phyloP scores from a whole-genome alignment of 2,329 filamentous ascomycete species.

The Scytalidium sp. region DNA sequence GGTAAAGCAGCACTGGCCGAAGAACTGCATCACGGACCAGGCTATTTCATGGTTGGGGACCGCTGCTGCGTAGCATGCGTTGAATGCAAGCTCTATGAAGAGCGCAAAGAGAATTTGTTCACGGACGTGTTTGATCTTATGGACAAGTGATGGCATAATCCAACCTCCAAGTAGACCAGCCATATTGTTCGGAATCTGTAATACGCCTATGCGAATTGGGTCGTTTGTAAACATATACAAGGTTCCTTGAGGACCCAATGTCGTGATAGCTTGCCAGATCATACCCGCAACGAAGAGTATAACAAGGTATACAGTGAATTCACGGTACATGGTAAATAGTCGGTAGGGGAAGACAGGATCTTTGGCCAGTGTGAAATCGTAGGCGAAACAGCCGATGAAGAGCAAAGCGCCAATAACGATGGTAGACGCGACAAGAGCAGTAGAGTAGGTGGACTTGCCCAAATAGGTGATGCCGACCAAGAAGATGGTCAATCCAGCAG shows the following conservation, averaged over 20 bases:
- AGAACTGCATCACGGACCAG: constrained; percentile 28
- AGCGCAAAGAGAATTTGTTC: constrained; percentile 28
- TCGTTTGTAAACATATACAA: constrained; percentile 30
- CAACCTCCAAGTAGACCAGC: constrained; percentile 24
- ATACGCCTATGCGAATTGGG: constrained; percentile 25
- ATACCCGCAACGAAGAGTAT: constrained; percentile 30
- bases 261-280: constrained; percentile 25
- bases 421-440: constrained; percentile 29
- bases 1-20: constrained; percentile 30
- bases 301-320: constrained; percentile 27
- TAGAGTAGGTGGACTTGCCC: constrained; percentile 37
- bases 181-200: constrained; percentile 21
- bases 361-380: constrained; percentile 32
- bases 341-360: constrained; percentile 27
- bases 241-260: constrained; percentile 26
- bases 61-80: constrained; percentile 23
- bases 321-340: constrained; percentile 26
- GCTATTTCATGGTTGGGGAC: constrained; percentile 24
- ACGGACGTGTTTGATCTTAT: constrained; percentile 28
- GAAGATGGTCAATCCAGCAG: constrained; percentile 38
- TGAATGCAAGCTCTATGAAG: constrained; percentile 27
- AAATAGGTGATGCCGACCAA: constrained; percentile 42
- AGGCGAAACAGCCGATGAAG: constrained; percentile 16
- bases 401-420: constrained; percentile 15
- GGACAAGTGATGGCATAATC: constrained; percentile 27